Conservation (phyloP, 2,329 filamentous ascomycete genomes). For the Exserohilum rostratum region DNA sequence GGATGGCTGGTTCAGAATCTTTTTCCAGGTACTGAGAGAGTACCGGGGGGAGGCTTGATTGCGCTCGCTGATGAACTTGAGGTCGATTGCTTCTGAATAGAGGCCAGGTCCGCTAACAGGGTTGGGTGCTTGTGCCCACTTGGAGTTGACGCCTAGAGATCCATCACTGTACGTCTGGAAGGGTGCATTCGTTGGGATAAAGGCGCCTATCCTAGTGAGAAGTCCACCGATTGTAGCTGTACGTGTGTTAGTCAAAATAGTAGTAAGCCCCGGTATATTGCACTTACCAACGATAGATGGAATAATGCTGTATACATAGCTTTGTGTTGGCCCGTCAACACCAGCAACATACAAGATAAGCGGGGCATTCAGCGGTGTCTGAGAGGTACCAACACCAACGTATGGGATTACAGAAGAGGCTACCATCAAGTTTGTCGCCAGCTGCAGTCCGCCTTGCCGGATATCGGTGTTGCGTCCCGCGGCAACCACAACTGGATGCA, state of each 20-base stretch:
- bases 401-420: constrained; percentile 11
- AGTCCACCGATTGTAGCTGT: constrained; percentile 10
- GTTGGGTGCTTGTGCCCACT: constrained; percentile 13
- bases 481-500: constrained; percentile 12
- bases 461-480: constrained; percentile 7
- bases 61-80: constrained; percentile 13
- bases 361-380: constrained; percentile 10
- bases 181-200: constrained; percentile 7
- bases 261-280: not conserved
- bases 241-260: not conserved
- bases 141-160: constrained; percentile 8
- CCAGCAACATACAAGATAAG: constrained; percentile 8
- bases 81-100: constrained; percentile 14
- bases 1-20: constrained; percentile 15
- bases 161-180: constrained; percentile 8
- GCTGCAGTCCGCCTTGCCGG: constrained; percentile 8
- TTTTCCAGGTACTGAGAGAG: constrained; percentile 7
- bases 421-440: constrained; percentile 7
- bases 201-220: constrained; percentile 9
- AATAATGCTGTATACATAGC: constrained; percentile 4
- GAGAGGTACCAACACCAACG: not conserved
- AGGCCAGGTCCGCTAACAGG: constrained; percentile 8
- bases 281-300: constrained; percentile 10
- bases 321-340: constrained; percentile 4
- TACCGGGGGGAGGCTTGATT: constrained; percentile 3